Percentiles rank a stretch among this genome's conserved stretches.
Evolutionary conservation across 129 eudicot genomes (phyloP).

Genomic region (Artemisia argyi): DNA sequence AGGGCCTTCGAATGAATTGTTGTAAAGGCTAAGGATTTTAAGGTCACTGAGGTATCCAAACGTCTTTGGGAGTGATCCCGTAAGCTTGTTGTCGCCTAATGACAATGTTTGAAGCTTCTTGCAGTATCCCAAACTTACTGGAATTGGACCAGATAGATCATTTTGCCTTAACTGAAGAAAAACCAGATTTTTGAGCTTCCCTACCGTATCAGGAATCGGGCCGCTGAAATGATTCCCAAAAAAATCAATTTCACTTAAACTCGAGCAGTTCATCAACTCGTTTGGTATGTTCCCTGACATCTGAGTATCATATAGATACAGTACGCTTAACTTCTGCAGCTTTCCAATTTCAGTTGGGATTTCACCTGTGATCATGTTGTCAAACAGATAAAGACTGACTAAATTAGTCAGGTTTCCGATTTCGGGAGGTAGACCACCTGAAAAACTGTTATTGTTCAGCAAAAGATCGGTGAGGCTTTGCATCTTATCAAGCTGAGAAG

Average conservation of each 20-base stretch:
- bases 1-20: conserved; percentile 88
- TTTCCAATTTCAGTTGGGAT: conserved; percentile 81
- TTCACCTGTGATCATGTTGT: conserved; percentile 73
- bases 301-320: conserved; percentile 89
- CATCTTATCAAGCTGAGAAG: conserved; percentile 52
- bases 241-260: conserved; percentile 69
- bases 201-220: conserved; percentile 68
- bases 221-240: conserved; percentile 82
- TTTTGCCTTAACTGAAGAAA: conserved; percentile 84
- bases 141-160: conserved; percentile 72
- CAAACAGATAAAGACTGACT: conserved; percentile 52
- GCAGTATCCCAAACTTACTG: conserved; percentile 84
- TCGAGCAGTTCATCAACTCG: conserved; percentile 80
- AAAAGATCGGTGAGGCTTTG: conserved; percentile 76
- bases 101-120: conserved; percentile 67
- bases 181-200: conserved; percentile 70
- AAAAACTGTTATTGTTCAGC: conserved; percentile 86
- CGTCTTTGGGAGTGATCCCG: conserved; percentile 75
- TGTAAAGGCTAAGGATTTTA: conserved; percentile 69
- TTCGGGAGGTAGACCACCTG: conserved; percentile 69
- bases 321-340: conserved; percentile 49
- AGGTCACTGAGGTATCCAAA: conserved; percentile 72
- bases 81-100: conserved; percentile 76
- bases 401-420: conserved; percentile 81
- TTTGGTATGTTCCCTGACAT: conserved; percentile 82